Conservation (phyloP, 2,329 filamentous ascomycete species). For the Colletotrichum destructivum region DNA sequence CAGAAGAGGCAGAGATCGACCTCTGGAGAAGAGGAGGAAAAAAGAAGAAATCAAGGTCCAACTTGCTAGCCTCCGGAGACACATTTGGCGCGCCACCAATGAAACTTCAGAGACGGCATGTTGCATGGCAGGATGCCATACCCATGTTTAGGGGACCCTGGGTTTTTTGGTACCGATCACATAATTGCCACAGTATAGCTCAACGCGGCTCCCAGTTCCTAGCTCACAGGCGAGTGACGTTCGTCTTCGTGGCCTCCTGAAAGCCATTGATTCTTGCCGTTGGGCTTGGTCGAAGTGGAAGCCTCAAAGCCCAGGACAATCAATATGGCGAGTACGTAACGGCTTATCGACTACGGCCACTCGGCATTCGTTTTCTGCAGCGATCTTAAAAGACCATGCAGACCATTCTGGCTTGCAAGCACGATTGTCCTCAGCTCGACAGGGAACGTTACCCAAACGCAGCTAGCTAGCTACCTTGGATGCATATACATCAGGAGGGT, state of each 20-base stretch:
- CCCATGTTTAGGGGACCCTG: background rate
- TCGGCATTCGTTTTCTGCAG: background rate
- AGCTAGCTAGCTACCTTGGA: background rate
- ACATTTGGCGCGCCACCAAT: background rate
- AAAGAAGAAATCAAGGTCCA: conserved; percentile 29
- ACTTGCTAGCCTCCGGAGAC: background rate
- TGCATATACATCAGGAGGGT: background rate
- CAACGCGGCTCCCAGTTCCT: no score
- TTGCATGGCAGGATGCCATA: background rate
- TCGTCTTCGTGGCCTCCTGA: background rate
- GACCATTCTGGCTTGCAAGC: background rate
- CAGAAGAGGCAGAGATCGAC: conserved; percentile 23
- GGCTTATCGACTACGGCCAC: background rate
- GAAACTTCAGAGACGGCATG: conserved; percentile 3
- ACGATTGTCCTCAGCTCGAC: conserved; percentile 36
- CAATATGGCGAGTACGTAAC: conserved; percentile 21
- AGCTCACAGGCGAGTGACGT: background rate
- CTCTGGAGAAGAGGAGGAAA: background rate
- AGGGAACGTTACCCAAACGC: conserved; percentile 6
- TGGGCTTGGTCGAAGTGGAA: background rate
- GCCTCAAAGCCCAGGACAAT: background rate
- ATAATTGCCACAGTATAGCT: conserved; percentile 24
- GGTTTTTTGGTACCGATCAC: background rate
- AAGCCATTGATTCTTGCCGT: conserved; percentile 10
- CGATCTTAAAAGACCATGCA: background rate